A percentile compares a stretch with the other conserved stretches of the same genome.
phyloP scores from a whole-genome alignment of 225 moss, liverwort and hornwort genomes.

The Neckera pumila region DNA sequence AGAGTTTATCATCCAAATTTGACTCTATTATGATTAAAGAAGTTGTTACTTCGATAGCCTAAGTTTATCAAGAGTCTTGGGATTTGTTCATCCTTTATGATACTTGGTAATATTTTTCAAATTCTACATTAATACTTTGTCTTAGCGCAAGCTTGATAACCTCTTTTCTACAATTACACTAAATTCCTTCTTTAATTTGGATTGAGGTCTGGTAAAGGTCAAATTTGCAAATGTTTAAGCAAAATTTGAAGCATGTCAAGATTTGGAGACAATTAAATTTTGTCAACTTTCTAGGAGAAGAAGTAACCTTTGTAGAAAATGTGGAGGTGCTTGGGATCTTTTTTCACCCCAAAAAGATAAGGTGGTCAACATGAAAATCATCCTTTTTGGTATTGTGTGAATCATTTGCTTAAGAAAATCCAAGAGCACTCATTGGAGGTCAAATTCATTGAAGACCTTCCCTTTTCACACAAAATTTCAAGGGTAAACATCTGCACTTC shows the following conservation, averaged over 20 bases:
- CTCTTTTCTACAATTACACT: background rate
- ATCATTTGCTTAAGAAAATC: too few relatives aligned
- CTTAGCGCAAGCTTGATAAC: accelerated
- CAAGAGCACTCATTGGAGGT: too few relatives aligned
- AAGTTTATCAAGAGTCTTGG: too few relatives aligned
- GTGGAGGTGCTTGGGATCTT: too few relatives aligned
- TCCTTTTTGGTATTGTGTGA: too few relatives aligned
- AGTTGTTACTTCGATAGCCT: accelerated
- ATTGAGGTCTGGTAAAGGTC: background rate
- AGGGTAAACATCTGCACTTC: too few relatives aligned
- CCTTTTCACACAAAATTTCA: too few relatives aligned
- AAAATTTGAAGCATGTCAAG: background rate
- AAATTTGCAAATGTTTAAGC: background rate
- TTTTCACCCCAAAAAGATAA: background rate
- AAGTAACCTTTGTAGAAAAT: background rate
- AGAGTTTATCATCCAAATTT: background rate
- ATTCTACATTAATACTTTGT: background rate
- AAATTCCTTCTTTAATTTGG: background rate
- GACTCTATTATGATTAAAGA: background rate
- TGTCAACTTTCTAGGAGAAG: background rate
- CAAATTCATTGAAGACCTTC: too few relatives aligned
- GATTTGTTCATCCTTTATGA: background rate
- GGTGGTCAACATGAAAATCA: background rate
- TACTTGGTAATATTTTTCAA: background rate
- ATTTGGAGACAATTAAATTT: background rate